Evolutionary conservation across 257 asterid genomes (phyloP), one percentile per base, ranked within the genome.

Genomic region (Capsicum chinense): DNA sequence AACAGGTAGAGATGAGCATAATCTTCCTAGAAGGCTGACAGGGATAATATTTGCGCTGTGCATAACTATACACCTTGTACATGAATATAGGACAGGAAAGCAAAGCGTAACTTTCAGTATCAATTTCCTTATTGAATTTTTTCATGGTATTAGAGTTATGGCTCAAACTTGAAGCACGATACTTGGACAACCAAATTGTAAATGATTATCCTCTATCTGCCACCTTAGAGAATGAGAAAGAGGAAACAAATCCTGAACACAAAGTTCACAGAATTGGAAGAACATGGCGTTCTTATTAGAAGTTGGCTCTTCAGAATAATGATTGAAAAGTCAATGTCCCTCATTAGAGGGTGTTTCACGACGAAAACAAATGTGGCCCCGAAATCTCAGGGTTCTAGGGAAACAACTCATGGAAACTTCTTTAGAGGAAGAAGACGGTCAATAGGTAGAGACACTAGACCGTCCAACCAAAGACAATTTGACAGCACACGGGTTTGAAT

Each of bases 61-160:
- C 54, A 48, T 73, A 73, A 11, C 21, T 71, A n/a, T 48, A 19
- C 60, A 13, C 8, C 60, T 73, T 3, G 3, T 74, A 74, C 60
- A 12, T 74, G 60, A 73, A 74, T 52, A 6, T 56, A 48, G 19
- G 80, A 19, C 44, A 48, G 60, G 9, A 19, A 54, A 50, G 44
- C 0, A 74, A 50, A 11, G 11, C 60, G 6, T 3, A n/a, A 0
- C 9, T 74, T 74, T 3, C 19, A 19, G 44, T 50, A 48, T 74
- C 42, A 42, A 74, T 74, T 74, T 48, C 80, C 80, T 74, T 19
- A n/a, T 74, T 74, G 19, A 74, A 74, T 74, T 48, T 48, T 59
- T 12, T 74, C 79, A 52, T 48, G 80, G n/a, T 48, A 50, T 6
- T 48, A 74, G 60, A 19, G 80, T 74, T 74, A 9, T 11, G 7